phyloP scores from a whole-genome alignment of 1,139 yeast genomes.

The Blastobotrys illinoisensis region DNA sequence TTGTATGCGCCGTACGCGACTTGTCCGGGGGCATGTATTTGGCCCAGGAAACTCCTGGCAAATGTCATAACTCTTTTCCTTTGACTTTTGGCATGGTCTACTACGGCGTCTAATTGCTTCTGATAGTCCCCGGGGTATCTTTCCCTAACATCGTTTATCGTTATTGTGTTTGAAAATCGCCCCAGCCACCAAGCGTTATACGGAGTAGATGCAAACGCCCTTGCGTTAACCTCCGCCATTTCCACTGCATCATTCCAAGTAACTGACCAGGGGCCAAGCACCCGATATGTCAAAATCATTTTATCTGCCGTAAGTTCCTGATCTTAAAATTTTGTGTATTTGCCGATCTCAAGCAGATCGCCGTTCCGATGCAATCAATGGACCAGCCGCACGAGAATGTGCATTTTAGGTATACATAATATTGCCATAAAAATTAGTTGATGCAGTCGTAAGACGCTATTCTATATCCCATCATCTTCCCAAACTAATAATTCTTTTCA shows the following conservation, averaged over 20 bases:
- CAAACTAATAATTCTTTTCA: neutral
- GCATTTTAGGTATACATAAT: neutral
- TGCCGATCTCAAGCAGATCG: neutral
- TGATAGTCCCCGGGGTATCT: slow-evolving; percentile 10
- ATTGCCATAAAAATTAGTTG: neutral
- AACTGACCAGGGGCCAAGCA: slow-evolving; percentile 2
- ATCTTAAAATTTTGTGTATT: neutral
- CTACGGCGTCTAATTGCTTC: slow-evolving; percentile 9
- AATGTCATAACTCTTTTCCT: slow-evolving; percentile 9
- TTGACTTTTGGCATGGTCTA: slow-evolving; percentile 12
- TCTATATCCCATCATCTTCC: neutral
- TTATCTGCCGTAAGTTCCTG: neutral
- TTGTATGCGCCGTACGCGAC: neutral
- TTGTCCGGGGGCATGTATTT: neutral
- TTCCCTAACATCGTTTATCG: slow-evolving; percentile 5
- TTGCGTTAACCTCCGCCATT: slow-evolving; percentile 13
- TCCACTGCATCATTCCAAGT: slow-evolving; percentile 11
- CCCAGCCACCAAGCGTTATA: slow-evolving; percentile 16
- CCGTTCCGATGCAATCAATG: neutral
- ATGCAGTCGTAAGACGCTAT: neutral
- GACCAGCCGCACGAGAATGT: neutral
- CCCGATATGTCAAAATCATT: neutral
- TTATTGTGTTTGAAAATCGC: slow-evolving; percentile 10
- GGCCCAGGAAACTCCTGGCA: slow-evolving; percentile 11
- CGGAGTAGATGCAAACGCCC: slow-evolving; percentile 12